Evolutionary conservation across 2,329 filamentous ascomycete genomes (phyloP).

Genomic region (Penicillium hordei): DNA sequence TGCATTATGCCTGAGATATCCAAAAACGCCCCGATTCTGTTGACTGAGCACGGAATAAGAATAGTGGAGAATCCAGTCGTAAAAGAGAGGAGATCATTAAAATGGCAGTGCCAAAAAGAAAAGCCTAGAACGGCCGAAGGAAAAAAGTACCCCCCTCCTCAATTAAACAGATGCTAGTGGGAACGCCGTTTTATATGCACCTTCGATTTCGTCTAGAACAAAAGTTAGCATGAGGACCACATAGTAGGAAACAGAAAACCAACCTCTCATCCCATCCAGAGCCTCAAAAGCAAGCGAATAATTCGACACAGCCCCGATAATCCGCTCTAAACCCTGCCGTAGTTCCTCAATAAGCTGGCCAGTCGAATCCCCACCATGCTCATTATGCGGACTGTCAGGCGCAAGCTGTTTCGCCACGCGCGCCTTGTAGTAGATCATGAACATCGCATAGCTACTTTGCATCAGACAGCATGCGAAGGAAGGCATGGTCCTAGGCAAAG

Average conservation of each 20-base stretch:
- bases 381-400: slow-evolving; percentile 23
- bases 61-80: slow-evolving; percentile 2
- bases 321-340: slow-evolving; percentile 38
- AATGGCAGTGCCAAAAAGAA: neutral
- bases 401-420: slow-evolving; percentile 38
- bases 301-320: slow-evolving; percentile 40
- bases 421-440: slow-evolving; percentile 48
- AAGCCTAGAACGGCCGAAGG: slow-evolving; percentile 2
- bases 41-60: neutral
- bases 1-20: neutral
- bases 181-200: slow-evolving; percentile 45
- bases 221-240: slow-evolving; percentile 6
- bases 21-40: neutral
- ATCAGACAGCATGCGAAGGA: slow-evolving; percentile 50
- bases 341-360: slow-evolving; percentile 40
- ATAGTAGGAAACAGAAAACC: slow-evolving; percentile 5
- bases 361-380: slow-evolving; percentile 24
- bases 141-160: slow-evolving; percentile 10
- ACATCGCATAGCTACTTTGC: slow-evolving; percentile 49
- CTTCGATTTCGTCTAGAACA: slow-evolving; percentile 42
- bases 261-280: slow-evolving; percentile 47
- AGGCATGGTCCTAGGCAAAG: slow-evolving; percentile 46
- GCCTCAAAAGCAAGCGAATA: slow-evolving; percentile 46
- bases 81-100: slow-evolving; percentile 1
- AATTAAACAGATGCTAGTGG: slow-evolving; percentile 22